These are phyloP conservation scores for Colletotrichum chrysophilum DNA, from an alignment of 2,329 filamentous ascomycete genomes.

Conservation along the genomic window DNA sequence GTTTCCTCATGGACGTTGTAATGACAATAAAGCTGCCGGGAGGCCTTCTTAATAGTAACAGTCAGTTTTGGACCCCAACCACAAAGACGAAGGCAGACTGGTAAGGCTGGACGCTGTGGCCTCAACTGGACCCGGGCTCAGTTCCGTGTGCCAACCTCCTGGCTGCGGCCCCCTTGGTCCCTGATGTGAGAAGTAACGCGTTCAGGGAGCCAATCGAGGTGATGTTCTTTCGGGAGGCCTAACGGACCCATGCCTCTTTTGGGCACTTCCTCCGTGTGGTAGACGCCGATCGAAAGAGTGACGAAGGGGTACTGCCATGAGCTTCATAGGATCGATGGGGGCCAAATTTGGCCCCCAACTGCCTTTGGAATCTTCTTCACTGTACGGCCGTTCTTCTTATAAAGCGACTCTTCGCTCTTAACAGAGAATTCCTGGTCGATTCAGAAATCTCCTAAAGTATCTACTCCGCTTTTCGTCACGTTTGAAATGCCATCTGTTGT, in stretches of 20 bases:
- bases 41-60: neutral
- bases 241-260: neutral
- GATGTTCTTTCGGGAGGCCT: neutral
- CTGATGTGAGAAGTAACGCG: neutral
- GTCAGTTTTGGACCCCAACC: neutral
- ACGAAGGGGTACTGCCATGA: neutral
- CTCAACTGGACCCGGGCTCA: neutral
- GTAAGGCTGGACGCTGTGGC: conserved; percentile 6
- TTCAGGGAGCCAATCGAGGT: neutral
- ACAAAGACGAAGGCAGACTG: neutral
- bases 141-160: neutral
- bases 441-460: neutral
- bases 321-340: neutral
- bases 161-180: neutral
- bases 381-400: neutral
- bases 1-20: neutral
- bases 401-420: neutral
- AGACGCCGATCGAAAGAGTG: neutral
- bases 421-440: neutral
- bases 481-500: neutral
- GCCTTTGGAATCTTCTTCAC: neutral
- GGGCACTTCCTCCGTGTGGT: neutral
- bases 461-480: neutral
- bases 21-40: neutral
- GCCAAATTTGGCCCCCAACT: conserved; percentile 6